A percentile compares a stretch with the other conserved stretches of the same genome.
Evolutionary conservation across 192 early-diverging fungal species (phyloP).

Genomic region (Jimgerdemannia lactiflua): DNA sequence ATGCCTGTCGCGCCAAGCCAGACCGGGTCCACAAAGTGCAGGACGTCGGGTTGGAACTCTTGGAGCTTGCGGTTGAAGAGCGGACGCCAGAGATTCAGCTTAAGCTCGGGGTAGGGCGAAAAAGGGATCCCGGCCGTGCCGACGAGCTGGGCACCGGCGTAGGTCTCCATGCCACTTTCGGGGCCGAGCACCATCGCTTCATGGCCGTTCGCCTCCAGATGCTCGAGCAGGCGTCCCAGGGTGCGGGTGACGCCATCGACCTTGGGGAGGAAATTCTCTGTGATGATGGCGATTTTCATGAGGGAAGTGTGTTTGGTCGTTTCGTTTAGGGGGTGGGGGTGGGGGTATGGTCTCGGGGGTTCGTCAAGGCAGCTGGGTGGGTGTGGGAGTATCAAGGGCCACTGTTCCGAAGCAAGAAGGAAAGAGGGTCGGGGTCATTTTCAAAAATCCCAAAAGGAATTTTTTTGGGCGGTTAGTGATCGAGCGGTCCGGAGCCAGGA

Average conservation of each 20-base stretch:
- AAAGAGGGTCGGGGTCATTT: too few species aligned
- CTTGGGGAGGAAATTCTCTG: slow-evolving; percentile 32
- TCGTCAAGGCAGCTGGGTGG: too few species aligned
- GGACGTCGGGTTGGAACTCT: slow-evolving; percentile 26
- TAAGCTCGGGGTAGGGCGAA: slow-evolving; percentile 26
- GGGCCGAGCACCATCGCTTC: slow-evolving; percentile 26
- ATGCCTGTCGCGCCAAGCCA: slow-evolving; percentile 23
- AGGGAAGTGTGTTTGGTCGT: not conserved
- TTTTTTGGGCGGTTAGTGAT: too few species aligned
- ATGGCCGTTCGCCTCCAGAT: slow-evolving; percentile 23
- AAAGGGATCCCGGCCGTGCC: slow-evolving; percentile 29
- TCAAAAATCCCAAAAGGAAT: too few species aligned
- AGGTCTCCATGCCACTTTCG: slow-evolving; percentile 22
- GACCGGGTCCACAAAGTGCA: slow-evolving; percentile 31
- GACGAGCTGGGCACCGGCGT: slow-evolving; percentile 22
- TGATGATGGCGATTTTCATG: slow-evolving; percentile 31
- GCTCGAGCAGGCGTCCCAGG: slow-evolving; percentile 19
- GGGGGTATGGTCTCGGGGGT: too few species aligned
- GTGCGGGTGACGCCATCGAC: slow-evolving; percentile 34
- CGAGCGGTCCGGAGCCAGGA: too few species aligned
- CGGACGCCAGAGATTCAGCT: slow-evolving; percentile 29
- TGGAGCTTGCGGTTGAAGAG: slow-evolving; percentile 16
- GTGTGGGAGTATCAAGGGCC: too few species aligned
- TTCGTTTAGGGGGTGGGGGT: too few species aligned
- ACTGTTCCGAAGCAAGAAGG: too few species aligned